Evolutionary conservation across 106 monocot species (phyloP).

Genomic region (Gastrodia elata): DNA sequence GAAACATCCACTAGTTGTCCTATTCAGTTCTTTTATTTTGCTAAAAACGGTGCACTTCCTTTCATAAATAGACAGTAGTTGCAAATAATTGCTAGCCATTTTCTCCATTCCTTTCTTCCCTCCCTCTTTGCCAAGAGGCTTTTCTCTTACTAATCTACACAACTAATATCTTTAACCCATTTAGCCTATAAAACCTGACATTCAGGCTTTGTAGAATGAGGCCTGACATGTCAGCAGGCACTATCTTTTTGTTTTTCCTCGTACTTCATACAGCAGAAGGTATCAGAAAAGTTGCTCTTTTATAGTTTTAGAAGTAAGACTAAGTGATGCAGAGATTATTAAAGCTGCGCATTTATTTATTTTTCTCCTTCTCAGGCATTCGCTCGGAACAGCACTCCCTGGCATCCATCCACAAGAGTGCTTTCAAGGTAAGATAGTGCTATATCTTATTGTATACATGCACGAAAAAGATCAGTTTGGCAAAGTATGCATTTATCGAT

Average conservation of each 20-base stretch:
- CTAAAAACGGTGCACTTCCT: not conserved
- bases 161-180: not conserved
- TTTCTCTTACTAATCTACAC: not conserved
- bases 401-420: not conserved
- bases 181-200: not conserved
- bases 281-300: not conserved
- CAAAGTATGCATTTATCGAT: not conserved
- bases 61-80: not conserved
- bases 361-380: not conserved
- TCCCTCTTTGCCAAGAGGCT: not conserved
- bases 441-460: too few species aligned
- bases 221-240: slow-evolving; percentile 2
- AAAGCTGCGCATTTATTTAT: not conserved
- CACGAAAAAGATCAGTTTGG: too few species aligned
- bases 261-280: not conserved
- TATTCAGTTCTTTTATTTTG: not conserved
- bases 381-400: not conserved
- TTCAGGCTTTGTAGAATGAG: not conserved
- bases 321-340: slow-evolving; percentile 1
- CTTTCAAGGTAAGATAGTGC: too few species aligned
- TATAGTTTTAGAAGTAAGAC: not conserved
- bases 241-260: not conserved
- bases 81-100: not conserved
- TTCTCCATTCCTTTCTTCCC: not conserved
- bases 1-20: not conserved